Evolutionary conservation across 768 basidiomycete species (phyloP).

Genomic region (Russula sp.): DNA sequence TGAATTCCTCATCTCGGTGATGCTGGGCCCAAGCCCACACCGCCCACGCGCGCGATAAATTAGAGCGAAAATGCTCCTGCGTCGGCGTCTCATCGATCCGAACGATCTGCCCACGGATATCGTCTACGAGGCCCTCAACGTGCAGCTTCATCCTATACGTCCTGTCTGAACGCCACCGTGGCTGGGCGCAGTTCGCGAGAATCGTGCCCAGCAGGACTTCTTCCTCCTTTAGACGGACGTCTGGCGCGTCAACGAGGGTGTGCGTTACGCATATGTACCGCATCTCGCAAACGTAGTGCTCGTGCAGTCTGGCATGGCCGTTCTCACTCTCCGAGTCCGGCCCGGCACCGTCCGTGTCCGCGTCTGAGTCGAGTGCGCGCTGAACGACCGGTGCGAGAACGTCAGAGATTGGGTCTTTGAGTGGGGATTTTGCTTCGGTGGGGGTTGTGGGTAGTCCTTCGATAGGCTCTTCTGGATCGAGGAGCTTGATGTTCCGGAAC

Average conservation of each 20-base stretch:
- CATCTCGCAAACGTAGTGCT: slow-evolving; percentile 60
- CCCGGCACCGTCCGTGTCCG: no score
- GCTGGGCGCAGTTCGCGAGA: slow-evolving; percentile 63
- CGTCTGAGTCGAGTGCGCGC: not conserved
- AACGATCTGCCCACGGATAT: slow-evolving; percentile 43
- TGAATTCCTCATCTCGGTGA: slow-evolving; percentile 35
- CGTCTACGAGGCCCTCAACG: slow-evolving; percentile 48
- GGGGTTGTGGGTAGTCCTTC: not conserved
- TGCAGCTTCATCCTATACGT: slow-evolving; percentile 63
- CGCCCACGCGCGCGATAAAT: slow-evolving; percentile 56
- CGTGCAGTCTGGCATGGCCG: slow-evolving; percentile 40
- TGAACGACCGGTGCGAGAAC: slow-evolving; percentile 12
- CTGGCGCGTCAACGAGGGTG: slow-evolving; percentile 56
- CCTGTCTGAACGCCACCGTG: slow-evolving; percentile 56
- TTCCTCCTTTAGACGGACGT: slow-evolving; percentile 59
- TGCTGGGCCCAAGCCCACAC: slow-evolving; percentile 59
- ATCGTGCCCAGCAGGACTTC: slow-evolving; percentile 77
- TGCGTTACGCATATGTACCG: slow-evolving; percentile 68
- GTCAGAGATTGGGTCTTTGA: slow-evolving; percentile 14
- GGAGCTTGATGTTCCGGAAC: slow-evolving; percentile 58
- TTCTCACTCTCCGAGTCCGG: not conserved
- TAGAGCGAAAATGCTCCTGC: slow-evolving; percentile 34
- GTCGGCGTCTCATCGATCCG: not conserved
- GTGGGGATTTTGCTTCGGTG: not conserved
- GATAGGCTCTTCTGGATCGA: slow-evolving; percentile 37